These are phyloP conservation scores for Pythium sukuiense DNA, from an alignment of 352 stramenopile species.

Conservation along the genomic window DNA sequence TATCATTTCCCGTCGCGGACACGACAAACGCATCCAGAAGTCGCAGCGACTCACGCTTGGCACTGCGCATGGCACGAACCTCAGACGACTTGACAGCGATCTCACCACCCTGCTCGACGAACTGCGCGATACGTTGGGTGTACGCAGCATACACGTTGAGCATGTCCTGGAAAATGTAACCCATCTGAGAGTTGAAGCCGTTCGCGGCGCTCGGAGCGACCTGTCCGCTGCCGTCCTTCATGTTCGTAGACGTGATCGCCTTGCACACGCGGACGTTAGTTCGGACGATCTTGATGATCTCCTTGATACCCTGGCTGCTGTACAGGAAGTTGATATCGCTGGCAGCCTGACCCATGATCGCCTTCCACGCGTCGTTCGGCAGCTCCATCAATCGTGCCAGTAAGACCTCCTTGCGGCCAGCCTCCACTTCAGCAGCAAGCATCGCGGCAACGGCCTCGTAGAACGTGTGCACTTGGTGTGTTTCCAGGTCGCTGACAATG, in stretches of 20 bases:
- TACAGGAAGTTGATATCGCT: conserved; percentile 82
- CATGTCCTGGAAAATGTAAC: conserved; percentile 98
- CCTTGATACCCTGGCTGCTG: conserved; percentile 74
- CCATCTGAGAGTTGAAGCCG: conserved; percentile 97
- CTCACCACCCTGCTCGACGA: conserved; percentile 89
- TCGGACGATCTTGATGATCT: conserved; percentile 98
- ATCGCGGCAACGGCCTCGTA: conserved; percentile 97
- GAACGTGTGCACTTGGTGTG: conserved; percentile 99
- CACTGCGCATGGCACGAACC: conserved; percentile 92
- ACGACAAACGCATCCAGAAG: conserved; percentile 97
- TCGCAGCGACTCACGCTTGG: conserved; percentile 97
- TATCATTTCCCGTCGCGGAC: conserved; percentile 65
- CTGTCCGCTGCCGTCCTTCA: conserved; percentile 24
- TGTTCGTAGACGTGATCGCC: conserved; percentile 57
- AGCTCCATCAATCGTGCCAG: conserved; percentile 95
- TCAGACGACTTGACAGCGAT: conserved; percentile 94
- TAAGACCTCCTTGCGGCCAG: conserved; percentile 88
- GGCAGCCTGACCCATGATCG: conserved; percentile 77
- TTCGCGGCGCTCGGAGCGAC: conserved; percentile 63
- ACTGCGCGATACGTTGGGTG: conserved; percentile 94
- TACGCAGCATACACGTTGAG: conserved; percentile 99
- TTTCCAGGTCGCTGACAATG: conserved; percentile 98
- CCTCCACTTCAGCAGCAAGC: conserved; percentile 72
- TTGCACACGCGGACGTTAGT: conserved; percentile 97
- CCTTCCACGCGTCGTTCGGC: conserved; percentile 91